Base-by-base conservation (phyloP, 179 eudicot species). In the Carnegiea gigantea region DNA sequence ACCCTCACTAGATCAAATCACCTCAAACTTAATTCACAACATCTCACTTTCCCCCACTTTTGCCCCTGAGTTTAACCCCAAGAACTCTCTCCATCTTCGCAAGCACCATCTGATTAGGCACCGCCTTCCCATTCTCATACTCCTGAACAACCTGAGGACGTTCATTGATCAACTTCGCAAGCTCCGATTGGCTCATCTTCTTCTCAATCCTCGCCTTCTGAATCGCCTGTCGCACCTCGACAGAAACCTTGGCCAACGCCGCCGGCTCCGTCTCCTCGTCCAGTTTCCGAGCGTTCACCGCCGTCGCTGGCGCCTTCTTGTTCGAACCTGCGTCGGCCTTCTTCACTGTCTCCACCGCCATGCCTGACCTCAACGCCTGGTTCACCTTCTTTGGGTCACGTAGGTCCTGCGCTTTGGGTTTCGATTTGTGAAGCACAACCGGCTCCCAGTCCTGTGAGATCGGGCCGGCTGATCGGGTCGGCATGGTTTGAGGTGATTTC, bases 91-190 rank as follows among this genome's bases (percentile, higher is more conserved):
- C 97, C 91, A 93, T 81, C 79, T 93, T 93, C 0, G 79, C 93
- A 38, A 93, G 73, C 67, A 93, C 90, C 20, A 76, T 81, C 60
- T 93, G 97, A 74, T 89, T 93, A 49, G 93, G 92, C 38, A 93
- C 92, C 53, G 95, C 97, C 79, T 89, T 92, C 0, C 97, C 97
- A 78, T 92, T 92, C 91, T 93, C 97, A 48, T 90, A 93, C 86
- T 93, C 97, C 84, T 92, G 95, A 18, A 93, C 93, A 36, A 92
- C 95, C 79, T 88, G 89, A 0, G 91, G 84, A 78, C 90, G 24
- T 76, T 93, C 97, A 62, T 86, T 89, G 14, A 92, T 90, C 87
- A 57, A 33, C 83, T 90, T 92, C 64, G 89, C 97, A 0, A 91
- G 74, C 75, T 93, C 95, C 0, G 91, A 89, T 28, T 93, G 97